Base-by-base conservation (phyloP, 495 filamentous ascomycete genomes). In the Delitschia confertaspora region DNA sequence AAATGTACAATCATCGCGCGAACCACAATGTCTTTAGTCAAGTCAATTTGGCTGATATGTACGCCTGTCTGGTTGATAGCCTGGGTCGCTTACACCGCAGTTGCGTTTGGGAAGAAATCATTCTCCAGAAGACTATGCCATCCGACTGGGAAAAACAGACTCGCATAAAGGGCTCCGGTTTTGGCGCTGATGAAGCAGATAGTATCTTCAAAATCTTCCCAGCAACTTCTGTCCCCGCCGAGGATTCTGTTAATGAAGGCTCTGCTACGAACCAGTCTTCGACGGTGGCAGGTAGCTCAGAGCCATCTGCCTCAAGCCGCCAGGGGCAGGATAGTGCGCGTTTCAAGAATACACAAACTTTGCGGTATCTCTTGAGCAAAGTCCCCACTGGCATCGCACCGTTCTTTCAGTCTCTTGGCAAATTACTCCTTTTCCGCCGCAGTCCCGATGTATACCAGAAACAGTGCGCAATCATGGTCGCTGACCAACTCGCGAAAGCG, bases 31-130 rank as follows among this genome's bases (percentile, higher is more conserved):
- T 69, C 27, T 94, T 76, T 69, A 68, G 70, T 41, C 75, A 77
- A 35, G 74, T 91, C 46, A 88, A 88, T 51, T 69, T 93, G 30
- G 79, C 79, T 17, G 88, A 95, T 60, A 77, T 80, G 46, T 93
- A 91, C 59, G 65, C 69, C 26, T 60, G 66, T 17, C 65, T 94
- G 14, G 70, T 89, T 31, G 70, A 74, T 33, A 74, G 74, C 23
- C 71, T 96, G 11, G 87, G 86, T 6, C 73, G 75, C 20, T 68
- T 98, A 21, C 74, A 93, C 45, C 77, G 82, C 21, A 76, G 76
- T 35, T 83, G 86, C 45, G 70, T 91, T 17, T 81, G 81, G 69
- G 93, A 98, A 60, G 84, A 89, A 45, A 83, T 85, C 22, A 56
- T 80, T 0, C 64, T 95, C 16, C 73, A 80, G 55, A 77, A 78